Percentiles rank a stretch among this genome's conserved stretches.
phyloP scores from a whole-genome alignment of 331 rosid species.

The Quercus tomentella region DNA sequence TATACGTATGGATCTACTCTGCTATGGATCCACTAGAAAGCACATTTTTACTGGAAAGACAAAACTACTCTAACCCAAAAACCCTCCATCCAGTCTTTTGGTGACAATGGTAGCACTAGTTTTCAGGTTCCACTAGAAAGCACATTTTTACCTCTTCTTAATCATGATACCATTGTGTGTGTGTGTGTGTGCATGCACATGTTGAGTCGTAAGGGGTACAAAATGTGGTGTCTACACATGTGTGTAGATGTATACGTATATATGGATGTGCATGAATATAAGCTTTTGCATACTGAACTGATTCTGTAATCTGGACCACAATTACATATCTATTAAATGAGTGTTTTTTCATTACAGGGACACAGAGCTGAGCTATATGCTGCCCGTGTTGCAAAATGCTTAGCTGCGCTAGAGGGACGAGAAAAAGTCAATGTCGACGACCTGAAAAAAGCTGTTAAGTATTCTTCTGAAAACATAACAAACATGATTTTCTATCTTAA shows the following conservation, averaged over 20 bases:
- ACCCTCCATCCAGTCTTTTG: too few relatives aligned
- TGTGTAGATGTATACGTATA: too few relatives aligned
- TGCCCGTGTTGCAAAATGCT: slow-evolving; percentile 92
- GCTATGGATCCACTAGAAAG: too few relatives aligned
- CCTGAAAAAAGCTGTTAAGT: slow-evolving; percentile 92
- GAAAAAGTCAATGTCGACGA: slow-evolving; percentile 89
- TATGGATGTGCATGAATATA: neutral
- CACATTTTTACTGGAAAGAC: too few relatives aligned
- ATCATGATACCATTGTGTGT: neutral
- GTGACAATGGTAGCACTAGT: too few relatives aligned
- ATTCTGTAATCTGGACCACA: neutral
- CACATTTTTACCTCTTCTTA: neutral
- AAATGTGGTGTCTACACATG: too few relatives aligned
- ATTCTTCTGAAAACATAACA: slow-evolving; percentile 25
- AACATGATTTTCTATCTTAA: slow-evolving; percentile 5
- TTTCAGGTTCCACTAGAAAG: too few relatives aligned
- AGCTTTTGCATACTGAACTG: neutral
- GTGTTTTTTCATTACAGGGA: slow-evolving; percentile 58
- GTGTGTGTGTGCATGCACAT: neutral
- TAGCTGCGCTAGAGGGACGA: slow-evolving; percentile 94
- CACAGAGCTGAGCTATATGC: slow-evolving; percentile 98
- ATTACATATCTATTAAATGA: neutral
- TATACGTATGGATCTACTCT: too few relatives aligned
- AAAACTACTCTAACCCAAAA: too few relatives aligned
- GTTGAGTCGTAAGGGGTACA: too few relatives aligned